Evolutionary conservation across 176 grass and related monocot genomes (phyloP), one percentile per base, ranked within the genome.

Genomic region (Paspalum vaginatum): DNA sequence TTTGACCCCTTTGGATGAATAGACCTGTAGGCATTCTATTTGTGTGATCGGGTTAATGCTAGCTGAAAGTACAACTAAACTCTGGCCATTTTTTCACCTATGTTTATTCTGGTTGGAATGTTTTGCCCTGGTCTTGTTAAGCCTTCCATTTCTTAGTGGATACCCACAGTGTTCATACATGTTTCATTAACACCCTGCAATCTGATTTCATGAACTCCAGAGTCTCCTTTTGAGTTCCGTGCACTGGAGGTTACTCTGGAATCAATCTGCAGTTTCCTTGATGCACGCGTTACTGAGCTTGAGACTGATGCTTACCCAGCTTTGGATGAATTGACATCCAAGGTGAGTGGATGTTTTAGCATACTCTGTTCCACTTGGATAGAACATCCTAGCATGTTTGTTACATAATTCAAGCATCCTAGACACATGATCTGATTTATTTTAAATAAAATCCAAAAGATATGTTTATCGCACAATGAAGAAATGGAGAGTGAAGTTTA

Each of bases 261-360:
- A 93, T 81, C 96, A 55, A 93, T 95, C 48, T 98, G 96, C 80
- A 95, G 92, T 75, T 98, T 89, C 65, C 92, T 95, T 71, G 96
- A 95, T 77, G 90, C 96, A 14, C 90, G 90, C 24, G 91, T 86
- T 76, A 91, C 86, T 69, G 96, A 95, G 76, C 84, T 98, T 50
- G 96, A 98, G 88, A 95, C 78, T 47, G 86, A 80, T 44, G 96
- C 96, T 71, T 95, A 95, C 56, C 96, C 92, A 73, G 92, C 92
- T 85, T 84, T 98, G 84, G 96, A 98, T 81, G 96, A 93, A 79
- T 74, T 98, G 84, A 95, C 90, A 72, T 83, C 92, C 78, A 95
- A 98, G 92, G 96, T 95, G 63, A 89, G 74, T 74, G 37, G 22
- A 59, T 11, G 65, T 67, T 32, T 14, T 85, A 14, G 9, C 56